Evolutionary conservation across 108 stramenopile species (phyloP).

Genomic region (Stephanodiscus minutulus): DNA sequence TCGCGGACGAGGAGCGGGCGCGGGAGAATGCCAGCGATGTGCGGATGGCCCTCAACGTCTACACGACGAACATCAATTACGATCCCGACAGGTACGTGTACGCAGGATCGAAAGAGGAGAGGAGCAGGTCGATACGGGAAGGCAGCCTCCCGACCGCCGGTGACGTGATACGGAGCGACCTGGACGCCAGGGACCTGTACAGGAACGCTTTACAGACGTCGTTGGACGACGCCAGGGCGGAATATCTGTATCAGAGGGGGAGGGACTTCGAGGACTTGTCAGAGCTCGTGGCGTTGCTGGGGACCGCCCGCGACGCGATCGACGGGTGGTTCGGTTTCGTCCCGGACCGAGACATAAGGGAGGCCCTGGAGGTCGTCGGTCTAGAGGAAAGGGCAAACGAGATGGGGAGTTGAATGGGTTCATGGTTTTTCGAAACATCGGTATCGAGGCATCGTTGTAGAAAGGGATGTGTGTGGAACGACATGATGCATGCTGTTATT

Average conservation of each 20-base stretch:
- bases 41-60: slow-evolving; percentile 59
- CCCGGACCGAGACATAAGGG: slow-evolving; percentile 55
- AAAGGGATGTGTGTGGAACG: too few species aligned
- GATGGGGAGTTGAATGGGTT: too few species aligned
- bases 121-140: slow-evolving; percentile 52
- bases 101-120: slow-evolving; percentile 46
- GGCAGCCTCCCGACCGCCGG: slow-evolving; percentile 61
- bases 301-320: slow-evolving; percentile 48
- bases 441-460: too few species aligned
- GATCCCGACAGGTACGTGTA: slow-evolving; percentile 46
- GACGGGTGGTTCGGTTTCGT: slow-evolving; percentile 74
- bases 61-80: slow-evolving; percentile 54
- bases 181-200: slow-evolving; percentile 79
- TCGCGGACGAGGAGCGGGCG: slow-evolving; percentile 42
- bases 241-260: slow-evolving; percentile 50
- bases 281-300: slow-evolving; percentile 40
- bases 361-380: slow-evolving; percentile 47
- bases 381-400: slow-evolving; percentile 14
- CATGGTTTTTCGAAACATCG: too few species aligned
- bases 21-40: slow-evolving; percentile 48
- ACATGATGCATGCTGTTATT: too few species aligned
- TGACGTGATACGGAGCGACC: slow-evolving; percentile 74
- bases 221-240: slow-evolving; percentile 72
- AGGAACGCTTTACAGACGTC: slow-evolving; percentile 66
- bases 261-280: slow-evolving; percentile 32